Evolutionary conservation across 2,329 filamentous ascomycete genomes (phyloP).

Genomic region (Colletotrichum trifolii): DNA sequence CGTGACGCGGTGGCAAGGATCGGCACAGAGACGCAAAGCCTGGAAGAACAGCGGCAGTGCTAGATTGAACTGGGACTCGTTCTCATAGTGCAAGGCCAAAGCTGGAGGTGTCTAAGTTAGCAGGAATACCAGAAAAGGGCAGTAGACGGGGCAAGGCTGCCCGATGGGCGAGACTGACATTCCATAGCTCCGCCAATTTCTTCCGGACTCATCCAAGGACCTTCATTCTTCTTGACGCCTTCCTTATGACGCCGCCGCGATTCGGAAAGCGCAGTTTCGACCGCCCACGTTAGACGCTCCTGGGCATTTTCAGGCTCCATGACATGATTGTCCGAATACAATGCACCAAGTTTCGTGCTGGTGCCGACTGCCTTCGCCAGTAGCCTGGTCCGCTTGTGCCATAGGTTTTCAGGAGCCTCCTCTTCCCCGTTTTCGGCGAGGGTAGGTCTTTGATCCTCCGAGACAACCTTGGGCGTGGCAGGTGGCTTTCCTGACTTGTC

Average conservation of each 20-base stretch:
- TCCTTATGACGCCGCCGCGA: conserved; percentile 73
- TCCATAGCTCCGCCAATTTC: conserved; percentile 82
- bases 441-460: conserved; percentile 25
- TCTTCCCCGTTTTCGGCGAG: conserved; percentile 41
- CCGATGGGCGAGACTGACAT: conserved; percentile 52
- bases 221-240: conserved; percentile 76
- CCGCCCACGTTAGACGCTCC: conserved; percentile 80
- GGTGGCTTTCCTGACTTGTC: conserved; percentile 51
- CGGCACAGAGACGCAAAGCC: conserved; percentile 75
- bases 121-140: conserved; percentile 30
- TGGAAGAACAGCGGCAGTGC: conserved; percentile 89
- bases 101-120: conserved; percentile 57
- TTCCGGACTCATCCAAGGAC: conserved; percentile 75
- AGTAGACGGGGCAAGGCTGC: not conserved
- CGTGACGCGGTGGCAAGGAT: conserved; percentile 80
- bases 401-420: conserved; percentile 58
- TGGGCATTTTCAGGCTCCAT: conserved; percentile 80
- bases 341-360: conserved; percentile 83
- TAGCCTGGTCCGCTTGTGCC: conserved; percentile 71
- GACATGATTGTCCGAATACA: conserved; percentile 83
- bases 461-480: conserved; percentile 10
- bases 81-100: conserved; percentile 81
- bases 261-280: conserved; percentile 83
- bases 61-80: conserved; percentile 79
- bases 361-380: conserved; percentile 80